Conservation (phyloP, 2,329 filamentous ascomycete species). For the Zalaria obscura region DNA sequence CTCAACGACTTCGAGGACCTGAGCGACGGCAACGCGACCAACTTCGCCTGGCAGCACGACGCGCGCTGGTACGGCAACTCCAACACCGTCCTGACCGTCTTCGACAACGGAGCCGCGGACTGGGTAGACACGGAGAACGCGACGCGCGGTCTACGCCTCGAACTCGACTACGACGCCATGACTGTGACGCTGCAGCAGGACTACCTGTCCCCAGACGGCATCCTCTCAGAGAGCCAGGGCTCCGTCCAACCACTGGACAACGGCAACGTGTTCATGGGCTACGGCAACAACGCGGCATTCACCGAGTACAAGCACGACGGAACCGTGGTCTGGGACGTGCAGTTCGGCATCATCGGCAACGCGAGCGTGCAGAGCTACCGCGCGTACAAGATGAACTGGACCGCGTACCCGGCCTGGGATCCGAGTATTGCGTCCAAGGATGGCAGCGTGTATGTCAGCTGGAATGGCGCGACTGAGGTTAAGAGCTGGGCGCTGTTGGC, state of each 20-base stretch:
- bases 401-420: constrained; percentile 2
- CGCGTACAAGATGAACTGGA: constrained; percentile 26
- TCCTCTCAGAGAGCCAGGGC: constrained; percentile 35
- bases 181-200: constrained; percentile 13
- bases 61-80: constrained; percentile 25
- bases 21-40: constrained; percentile 28
- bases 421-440: constrained; percentile 6
- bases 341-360: constrained; percentile 25
- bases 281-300: constrained; percentile 28
- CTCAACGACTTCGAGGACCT: constrained; percentile 28
- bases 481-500: constrained; percentile 8
- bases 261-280: constrained; percentile 40
- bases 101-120: constrained; percentile 9
- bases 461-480: constrained; percentile 9
- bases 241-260: constrained; percentile 38
- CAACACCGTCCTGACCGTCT: constrained; percentile 8
- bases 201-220: constrained; percentile 12
- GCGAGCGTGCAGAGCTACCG: constrained; percentile 33
- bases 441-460: constrained; percentile 6
- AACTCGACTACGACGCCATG: constrained; percentile 13
- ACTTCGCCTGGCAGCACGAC: constrained; percentile 39
- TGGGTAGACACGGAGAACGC: constrained; percentile 5
- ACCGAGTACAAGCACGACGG: constrained; percentile 31
- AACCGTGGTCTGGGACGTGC: constrained; percentile 36
- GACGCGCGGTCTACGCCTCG: constrained; percentile 6